Evolutionary conservation across 768 basidiomycete genomes (phyloP), one percentile per base, ranked within the genome.

Genomic region (Phylloporus arenicola): DNA sequence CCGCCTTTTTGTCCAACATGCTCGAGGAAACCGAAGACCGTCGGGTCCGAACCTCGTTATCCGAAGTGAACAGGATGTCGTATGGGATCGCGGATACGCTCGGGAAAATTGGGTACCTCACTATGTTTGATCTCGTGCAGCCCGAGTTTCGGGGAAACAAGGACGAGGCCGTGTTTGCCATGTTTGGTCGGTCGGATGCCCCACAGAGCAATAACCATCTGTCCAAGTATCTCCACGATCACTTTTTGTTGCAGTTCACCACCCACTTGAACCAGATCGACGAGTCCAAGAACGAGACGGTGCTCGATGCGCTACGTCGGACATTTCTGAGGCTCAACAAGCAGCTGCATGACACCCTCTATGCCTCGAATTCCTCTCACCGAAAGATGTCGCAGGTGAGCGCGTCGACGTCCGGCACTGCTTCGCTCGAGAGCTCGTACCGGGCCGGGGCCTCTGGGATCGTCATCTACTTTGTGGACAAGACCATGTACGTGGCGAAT

Each of bases 11-110:
- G 20, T 70, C 75, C 34, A 84, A 81, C 54, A 86, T 89, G 42
- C 87, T 89, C 0, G 86, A 89, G 56, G 92, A 93, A 64, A 85
- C 74, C 56, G 89, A 92, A 47, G 88, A 92, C 47, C 82, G 93
- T 14, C 88, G 96, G 0, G 85, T 99, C 4, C 86, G 96, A 41
- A 95, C 92, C 1, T 96, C 94, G 4, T 74, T 82, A 27, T 90
- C 90, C 2, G 87, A 88, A 30, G 84, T 97, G 50, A 88, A 88
- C 69, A 82, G 82, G 47, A 91, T 99, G 89, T 83, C 86, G 22
- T 98, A 98, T 59, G 96, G 95, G 14, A 95, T 99, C 49, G 90
- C 95, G 0, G 96, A 99, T 62, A 89, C 86, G 14, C 73, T 98
- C 34, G 93, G 93, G 17, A 75, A 73, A 50, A 78, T 81, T 52